Conservation (phyloP, 176 grass and related monocot genomes). For the Elymus sibiricus region DNA sequence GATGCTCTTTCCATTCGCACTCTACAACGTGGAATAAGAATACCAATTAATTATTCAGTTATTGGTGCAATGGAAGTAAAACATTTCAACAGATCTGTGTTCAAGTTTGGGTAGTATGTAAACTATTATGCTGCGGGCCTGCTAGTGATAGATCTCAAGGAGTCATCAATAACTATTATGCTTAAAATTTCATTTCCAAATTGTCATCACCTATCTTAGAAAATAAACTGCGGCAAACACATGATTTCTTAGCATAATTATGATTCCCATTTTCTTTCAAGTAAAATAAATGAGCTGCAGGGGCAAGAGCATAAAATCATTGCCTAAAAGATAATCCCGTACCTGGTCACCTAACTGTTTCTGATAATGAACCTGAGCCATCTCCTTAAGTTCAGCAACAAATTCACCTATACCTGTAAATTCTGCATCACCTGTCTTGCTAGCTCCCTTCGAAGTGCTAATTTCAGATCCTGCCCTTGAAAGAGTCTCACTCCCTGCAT, state of each 20-base stretch:
- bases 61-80: not conserved
- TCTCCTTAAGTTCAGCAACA: constrained; percentile 89
- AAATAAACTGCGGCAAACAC: not conserved
- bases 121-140: not conserved
- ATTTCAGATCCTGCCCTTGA: constrained; percentile 64
- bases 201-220: not conserved
- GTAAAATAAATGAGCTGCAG: not conserved
- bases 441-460: constrained; percentile 31
- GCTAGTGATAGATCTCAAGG: not conserved
- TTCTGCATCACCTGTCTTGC: constrained; percentile 45
- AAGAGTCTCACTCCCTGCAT: constrained; percentile 52
- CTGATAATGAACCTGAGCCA: constrained; percentile 74
- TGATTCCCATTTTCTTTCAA: not conserved
- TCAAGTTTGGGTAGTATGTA: too few species aligned
- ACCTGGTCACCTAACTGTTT: constrained; percentile 60
- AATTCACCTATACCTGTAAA: constrained; percentile 74
- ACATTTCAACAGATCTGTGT: not conserved
- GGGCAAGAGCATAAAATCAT: not conserved
- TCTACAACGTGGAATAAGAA: constrained; percentile 26
- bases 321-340: not conserved
- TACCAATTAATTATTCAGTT: not conserved
- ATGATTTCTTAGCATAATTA: not conserved
- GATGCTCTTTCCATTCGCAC: constrained; percentile 57
- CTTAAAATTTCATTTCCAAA: not conserved
- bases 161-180: not conserved